A percentile compares a stretch with the other conserved stretches of the same genome.
Evolutionary conservation across 306 rosid genomes (phyloP).

Genomic region (Dicorynia guianensis): DNA sequence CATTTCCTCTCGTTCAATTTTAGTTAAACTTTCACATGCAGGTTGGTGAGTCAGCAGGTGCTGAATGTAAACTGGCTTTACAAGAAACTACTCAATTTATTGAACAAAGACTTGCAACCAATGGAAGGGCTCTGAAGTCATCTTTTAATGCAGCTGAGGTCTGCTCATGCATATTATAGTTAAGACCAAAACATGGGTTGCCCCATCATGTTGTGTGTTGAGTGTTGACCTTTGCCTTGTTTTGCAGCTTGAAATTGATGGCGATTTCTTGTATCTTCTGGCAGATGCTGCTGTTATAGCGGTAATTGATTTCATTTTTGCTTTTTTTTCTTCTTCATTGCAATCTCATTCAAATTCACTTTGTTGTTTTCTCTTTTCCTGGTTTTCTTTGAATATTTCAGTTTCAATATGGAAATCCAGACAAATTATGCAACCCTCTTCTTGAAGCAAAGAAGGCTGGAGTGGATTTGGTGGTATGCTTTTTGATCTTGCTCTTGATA

Average conservation of each 20-base stretch:
- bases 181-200: conserved; percentile 3
- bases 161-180: conserved; percentile 30
- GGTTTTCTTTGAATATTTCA: conserved; percentile 49
- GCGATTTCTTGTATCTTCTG: conserved; percentile 82
- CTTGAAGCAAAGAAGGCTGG: conserved; percentile 80
- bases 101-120: conserved; percentile 61
- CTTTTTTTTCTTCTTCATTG: conserved; percentile 9
- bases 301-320: conserved; percentile 57
- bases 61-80: conserved; percentile 80
- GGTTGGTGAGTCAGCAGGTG: conserved; percentile 94
- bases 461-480: conserved; percentile 85
- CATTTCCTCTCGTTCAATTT: conserved; percentile 12
- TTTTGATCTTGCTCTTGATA: conserved; percentile 30
- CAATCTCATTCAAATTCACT: conserved; percentile 27
- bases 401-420: conserved; percentile 97
- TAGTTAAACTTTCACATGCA: conserved; percentile 46
- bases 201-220: background rate
- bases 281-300: conserved; percentile 85
- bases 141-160: conserved; percentile 84
- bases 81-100: conserved; percentile 76
- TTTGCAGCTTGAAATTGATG: conserved; percentile 82
- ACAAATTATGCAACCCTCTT: conserved; percentile 71
- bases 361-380: conserved; percentile 15
- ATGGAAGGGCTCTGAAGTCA: conserved; percentile 61
- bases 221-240: conserved; percentile 38